phyloP scores from a whole-genome alignment of 140 eudicot genomes.

The Flaveria floridana region DNA sequence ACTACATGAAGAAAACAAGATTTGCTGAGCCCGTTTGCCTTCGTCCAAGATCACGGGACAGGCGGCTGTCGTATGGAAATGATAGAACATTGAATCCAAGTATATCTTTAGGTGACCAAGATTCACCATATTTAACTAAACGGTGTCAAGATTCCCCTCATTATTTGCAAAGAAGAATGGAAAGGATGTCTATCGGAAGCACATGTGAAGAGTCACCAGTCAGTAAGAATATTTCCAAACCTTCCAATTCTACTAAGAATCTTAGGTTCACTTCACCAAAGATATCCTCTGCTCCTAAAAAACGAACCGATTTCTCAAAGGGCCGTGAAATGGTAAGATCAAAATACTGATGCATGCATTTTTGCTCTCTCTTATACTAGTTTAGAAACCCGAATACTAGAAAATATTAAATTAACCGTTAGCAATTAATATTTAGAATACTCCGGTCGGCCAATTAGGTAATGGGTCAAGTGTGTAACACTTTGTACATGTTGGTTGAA shows the following conservation, averaged over 20 bases:
- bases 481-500: neutral
- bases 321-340: slow-evolving; percentile 56
- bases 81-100: slow-evolving; percentile 91
- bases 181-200: slow-evolving; percentile 48
- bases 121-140: slow-evolving; percentile 42
- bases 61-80: slow-evolving; percentile 55
- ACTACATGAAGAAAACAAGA: slow-evolving; percentile 59
- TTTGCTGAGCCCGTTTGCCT: slow-evolving; percentile 59
- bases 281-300: slow-evolving; percentile 45
- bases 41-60: slow-evolving; percentile 46
- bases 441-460: neutral
- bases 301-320: slow-evolving; percentile 50
- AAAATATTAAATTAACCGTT: too few species aligned
- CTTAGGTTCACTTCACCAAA: slow-evolving; percentile 49
- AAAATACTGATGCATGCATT: slow-evolving; percentile 25
- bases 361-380: neutral
- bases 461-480: neutral
- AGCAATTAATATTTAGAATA: neutral
- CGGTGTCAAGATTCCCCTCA: slow-evolving; percentile 38
- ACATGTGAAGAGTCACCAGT: slow-evolving; percentile 43
- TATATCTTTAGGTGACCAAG: slow-evolving; percentile 68
- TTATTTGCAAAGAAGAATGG: slow-evolving; percentile 44
- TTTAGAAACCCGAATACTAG: neutral
- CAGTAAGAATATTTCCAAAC: slow-evolving; percentile 42
- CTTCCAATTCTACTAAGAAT: slow-evolving; percentile 41